Evolutionary conservation across 192 early-diverging fungal species (phyloP).

Genomic region (Dissophora ornata): DNA sequence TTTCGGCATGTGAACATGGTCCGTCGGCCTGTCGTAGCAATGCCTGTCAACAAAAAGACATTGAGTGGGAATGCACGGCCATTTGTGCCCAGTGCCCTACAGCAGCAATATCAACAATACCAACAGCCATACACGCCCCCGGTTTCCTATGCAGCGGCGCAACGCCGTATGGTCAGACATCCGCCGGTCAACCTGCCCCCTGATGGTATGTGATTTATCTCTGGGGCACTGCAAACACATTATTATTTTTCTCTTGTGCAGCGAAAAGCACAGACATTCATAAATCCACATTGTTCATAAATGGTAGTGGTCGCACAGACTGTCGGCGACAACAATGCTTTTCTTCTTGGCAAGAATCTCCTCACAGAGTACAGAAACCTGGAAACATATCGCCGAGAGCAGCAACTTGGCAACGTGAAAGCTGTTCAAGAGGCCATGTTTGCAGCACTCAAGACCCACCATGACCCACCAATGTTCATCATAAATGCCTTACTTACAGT

Average conservation of each 20-base stretch:
- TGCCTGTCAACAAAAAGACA: neutral
- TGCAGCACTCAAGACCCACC: constrained; percentile 4
- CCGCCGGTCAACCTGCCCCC: too few relatives aligned
- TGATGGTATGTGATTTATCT: too few relatives aligned
- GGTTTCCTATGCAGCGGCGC: too few relatives aligned
- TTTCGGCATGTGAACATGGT: neutral
- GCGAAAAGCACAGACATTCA: too few relatives aligned
- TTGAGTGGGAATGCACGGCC: neutral
- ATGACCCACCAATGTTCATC: constrained; percentile 28
- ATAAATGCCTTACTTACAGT: constrained; percentile 21
- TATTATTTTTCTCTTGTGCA: too few relatives aligned
- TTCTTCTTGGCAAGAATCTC: constrained; percentile 26
- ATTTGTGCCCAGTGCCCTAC: neutral
- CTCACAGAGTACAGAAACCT: neutral
- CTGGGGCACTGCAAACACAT: too few relatives aligned
- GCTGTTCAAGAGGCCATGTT: neutral
- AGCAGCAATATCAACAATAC: neutral
- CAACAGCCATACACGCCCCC: neutral
- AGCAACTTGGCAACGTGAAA: neutral
- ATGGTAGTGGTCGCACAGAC: constrained; percentile 4
- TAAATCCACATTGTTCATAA: too few relatives aligned
- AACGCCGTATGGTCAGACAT: too few relatives aligned
- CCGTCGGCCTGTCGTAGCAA: neutral
- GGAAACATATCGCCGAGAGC: neutral
- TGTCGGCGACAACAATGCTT: constrained; percentile 21